Base-by-base conservation (phyloP, 176 grass and related monocot genomes). In the Neostapfia colusana region DNA sequence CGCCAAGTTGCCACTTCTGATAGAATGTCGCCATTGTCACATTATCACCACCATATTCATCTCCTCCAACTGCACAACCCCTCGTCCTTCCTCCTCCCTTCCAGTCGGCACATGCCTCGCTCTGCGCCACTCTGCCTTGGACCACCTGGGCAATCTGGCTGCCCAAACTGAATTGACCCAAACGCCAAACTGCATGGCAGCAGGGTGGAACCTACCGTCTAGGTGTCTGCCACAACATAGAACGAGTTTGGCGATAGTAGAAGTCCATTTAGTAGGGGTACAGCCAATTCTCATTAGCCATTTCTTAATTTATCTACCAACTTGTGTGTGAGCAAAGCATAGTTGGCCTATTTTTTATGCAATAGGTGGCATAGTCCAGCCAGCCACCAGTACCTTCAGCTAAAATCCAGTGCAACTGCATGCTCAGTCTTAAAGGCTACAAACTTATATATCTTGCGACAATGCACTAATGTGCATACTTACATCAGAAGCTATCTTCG, bases 251-350 rank as follows among this genome's bases (percentile, higher is more conserved):
- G 26, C 18, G 15, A 40, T 70, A 70, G 11, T 49, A 17, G 7
- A 25, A 72, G 16, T 63, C 58, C 28, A 63, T 50, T 63, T 72
- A 51, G 20, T 38, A 49, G 11, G 63, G 64, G 37, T 41, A 58
- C 26, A 18, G 21, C 58, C 16, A 21, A 20, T 16, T 45, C 6
- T 57, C 24, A 13, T 23, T 69, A 69, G 44, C 38, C 65, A 36
- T 67, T 74, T 67, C 61, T 43, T 66, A 55, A 73, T 56, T 10
- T 12, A 11, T 18, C 48, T 35, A 40, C 26, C n/a, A 37, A 38
- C 28, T 70, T 63, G 26, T 75, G 4, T 1, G 1, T 67, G 39
- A 21, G 1, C 62, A 35, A 2, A 65, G 37, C 25, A 13, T 75
- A 38, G 50, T 17, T 75, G 38, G 63, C 37, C 27, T 34, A 63